Percentiles rank a stretch among this genome's conserved stretches.
Evolutionary conservation across 225 moss, liverwort and hornwort genomes (phyloP).

Genomic region (Sphagnum tenellum): DNA sequence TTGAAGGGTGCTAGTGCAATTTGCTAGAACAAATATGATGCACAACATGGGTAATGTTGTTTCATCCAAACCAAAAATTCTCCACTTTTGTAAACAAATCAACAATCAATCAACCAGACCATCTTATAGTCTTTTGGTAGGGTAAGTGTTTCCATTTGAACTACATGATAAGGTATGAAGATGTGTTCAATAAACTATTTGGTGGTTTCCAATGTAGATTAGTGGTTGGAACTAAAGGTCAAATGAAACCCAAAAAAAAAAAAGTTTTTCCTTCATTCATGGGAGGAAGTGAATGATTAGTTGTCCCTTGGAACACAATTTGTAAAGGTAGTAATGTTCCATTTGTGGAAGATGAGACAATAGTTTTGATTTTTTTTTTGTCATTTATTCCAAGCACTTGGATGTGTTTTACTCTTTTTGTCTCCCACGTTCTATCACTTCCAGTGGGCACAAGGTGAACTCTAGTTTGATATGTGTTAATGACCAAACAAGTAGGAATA

Average conservation of each 20-base stretch:
- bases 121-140: neutral
- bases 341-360: neutral
- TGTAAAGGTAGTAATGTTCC: neutral
- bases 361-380: neutral
- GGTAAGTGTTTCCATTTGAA: neutral
- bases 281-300: neutral
- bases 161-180: neutral
- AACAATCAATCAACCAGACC: slow-evolving; percentile 1
- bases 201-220: neutral
- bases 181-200: neutral
- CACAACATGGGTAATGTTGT: neutral
- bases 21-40: neutral
- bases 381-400: neutral
- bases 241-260: no score
- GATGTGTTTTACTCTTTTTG: neutral
- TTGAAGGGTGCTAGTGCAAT: neutral
- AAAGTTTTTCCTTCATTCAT: no score
- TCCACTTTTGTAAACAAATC: neutral
- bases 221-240: neutral
- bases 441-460: neutral
- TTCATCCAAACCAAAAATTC: neutral
- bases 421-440: neutral
- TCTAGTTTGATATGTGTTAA: neutral
- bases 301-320: neutral
- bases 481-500: neutral